A percentile compares a stretch with the other conserved stretches of the same genome.
Evolutionary conservation across 2,329 filamentous ascomycete species (phyloP).

Genomic region (Cladosporium sp.): DNA sequence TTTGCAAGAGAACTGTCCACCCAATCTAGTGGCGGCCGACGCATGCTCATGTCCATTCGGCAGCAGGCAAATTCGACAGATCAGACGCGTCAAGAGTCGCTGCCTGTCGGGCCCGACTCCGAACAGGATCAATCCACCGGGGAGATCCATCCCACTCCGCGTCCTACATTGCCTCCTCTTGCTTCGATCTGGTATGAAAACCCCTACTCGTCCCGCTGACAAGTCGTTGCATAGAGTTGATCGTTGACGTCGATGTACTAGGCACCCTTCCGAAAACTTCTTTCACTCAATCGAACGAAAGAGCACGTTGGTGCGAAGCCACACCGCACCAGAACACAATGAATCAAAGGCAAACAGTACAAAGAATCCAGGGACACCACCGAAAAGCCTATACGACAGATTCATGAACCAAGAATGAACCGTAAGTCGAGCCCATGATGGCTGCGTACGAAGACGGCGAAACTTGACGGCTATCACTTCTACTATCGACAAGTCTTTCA

Average conservation of each 20-base stretch:
- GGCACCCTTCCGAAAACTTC: background rate
- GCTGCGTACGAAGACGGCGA: background rate
- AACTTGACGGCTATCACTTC: too few species aligned
- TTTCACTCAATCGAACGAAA: background rate
- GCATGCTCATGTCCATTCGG: background rate
- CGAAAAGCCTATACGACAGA: background rate
- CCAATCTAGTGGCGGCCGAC: background rate
- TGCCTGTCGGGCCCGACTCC: background rate
- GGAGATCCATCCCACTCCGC: background rate
- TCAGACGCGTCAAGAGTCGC: background rate
- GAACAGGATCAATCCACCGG: background rate
- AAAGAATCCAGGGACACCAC: too few species aligned
- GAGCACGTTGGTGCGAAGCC: background rate
- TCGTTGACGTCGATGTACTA: background rate
- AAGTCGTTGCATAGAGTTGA: background rate
- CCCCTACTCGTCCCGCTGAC: background rate
- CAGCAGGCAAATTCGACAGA: background rate
- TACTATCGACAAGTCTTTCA: too few species aligned
- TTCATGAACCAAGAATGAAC: background rate
- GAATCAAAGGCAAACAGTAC: background rate
- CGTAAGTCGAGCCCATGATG: background rate
- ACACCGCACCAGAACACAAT: background rate
- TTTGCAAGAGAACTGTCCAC: background rate
- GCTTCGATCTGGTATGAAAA: background rate
- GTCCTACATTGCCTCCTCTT: background rate